Conservation (phyloP, 805 yeast genomes). For the Lachancea cidri region DNA sequence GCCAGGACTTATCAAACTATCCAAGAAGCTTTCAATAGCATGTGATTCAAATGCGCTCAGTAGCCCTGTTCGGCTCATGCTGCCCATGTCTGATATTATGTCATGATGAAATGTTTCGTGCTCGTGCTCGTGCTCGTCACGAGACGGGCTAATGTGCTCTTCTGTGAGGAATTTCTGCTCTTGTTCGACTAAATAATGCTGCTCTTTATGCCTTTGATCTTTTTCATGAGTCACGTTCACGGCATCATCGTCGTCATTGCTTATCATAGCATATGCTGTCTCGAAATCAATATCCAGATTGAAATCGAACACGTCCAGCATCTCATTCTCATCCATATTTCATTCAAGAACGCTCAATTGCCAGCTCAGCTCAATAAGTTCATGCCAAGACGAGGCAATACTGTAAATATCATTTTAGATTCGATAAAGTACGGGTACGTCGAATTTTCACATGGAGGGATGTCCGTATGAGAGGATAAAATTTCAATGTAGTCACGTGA, state of each 20-base stretch:
- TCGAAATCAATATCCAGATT: constrained; percentile 32
- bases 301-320: constrained; percentile 23
- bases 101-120: neutral
- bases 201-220: neutral
- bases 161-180: neutral
- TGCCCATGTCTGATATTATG: neutral
- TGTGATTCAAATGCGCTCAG: constrained; percentile 31
- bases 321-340: constrained; percentile 11
- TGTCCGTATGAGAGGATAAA: too few species aligned
- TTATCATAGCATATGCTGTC: constrained; percentile 31
- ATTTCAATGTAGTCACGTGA: too few species aligned
- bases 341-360: neutral
- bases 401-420: too few species aligned
- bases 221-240: neutral
- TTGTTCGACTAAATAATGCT: neutral
- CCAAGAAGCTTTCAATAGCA: constrained; percentile 31
- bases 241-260: constrained; percentile 12
- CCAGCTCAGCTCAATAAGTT: neutral
- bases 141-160: neutral
- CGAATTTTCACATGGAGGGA: constrained; percentile 11
- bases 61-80: constrained; percentile 9
- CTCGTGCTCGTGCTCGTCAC: neutral
- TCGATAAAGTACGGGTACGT: too few species aligned
- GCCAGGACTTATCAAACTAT: constrained; percentile 16
- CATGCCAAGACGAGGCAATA: neutral